Conservation (phyloP, 2,329 filamentous ascomycete genomes). For the Neopestalotiopsis sp. region DNA sequence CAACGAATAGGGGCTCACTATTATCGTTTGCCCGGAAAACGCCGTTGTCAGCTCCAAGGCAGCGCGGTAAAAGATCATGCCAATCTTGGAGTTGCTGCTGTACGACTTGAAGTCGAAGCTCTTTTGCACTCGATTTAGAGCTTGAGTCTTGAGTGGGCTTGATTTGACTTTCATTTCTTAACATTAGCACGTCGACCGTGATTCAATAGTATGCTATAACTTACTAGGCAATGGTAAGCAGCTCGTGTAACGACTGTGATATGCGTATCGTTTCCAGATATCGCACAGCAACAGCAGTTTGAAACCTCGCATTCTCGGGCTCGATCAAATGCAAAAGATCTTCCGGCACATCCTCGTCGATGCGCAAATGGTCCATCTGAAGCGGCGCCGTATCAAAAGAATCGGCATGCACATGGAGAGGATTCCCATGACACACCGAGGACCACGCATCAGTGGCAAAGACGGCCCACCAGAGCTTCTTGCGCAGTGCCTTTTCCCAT, state of each 20-base stretch:
- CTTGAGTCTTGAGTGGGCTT: background rate
- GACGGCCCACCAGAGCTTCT: background rate
- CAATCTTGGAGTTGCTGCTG: background rate
- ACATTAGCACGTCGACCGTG: background rate
- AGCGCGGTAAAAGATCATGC: background rate
- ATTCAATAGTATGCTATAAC: too few species aligned
- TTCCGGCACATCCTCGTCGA: background rate
- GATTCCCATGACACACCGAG: background rate
- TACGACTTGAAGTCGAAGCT: background rate
- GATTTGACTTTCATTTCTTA: background rate
- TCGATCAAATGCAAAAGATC: background rate
- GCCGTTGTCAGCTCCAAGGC: background rate
- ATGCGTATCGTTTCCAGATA: background rate
- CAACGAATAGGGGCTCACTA: too few species aligned
- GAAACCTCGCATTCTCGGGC: background rate
- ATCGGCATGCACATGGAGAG: background rate
- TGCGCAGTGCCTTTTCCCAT: background rate
- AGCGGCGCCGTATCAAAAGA: background rate
- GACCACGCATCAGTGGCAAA: background rate
- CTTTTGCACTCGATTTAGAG: background rate
- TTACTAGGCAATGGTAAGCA: background rate
- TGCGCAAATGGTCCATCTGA: background rate
- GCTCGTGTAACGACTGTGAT: background rate
- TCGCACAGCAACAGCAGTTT: background rate
- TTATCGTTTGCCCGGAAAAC: background rate